A percentile compares a stretch with the other conserved stretches of the same genome.
These are phyloP conservation scores for Colletotrichum theobromicola DNA, from an alignment of 2,329 filamentous ascomycete species.

Conservation along the genomic window DNA sequence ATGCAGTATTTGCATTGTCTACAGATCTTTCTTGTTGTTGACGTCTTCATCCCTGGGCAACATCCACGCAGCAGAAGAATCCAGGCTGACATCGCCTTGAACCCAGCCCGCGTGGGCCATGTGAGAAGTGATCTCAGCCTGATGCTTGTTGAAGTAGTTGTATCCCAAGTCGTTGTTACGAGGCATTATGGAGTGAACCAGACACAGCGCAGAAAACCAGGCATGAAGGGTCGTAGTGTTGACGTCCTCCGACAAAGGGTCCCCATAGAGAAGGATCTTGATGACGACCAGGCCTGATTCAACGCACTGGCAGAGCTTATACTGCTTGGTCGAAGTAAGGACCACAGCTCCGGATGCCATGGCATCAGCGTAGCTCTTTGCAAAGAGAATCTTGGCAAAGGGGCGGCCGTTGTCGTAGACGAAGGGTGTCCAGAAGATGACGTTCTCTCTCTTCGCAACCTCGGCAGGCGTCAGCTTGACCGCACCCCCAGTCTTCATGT, in stretches of 20 bases:
- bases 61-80: neutral
- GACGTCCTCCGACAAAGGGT: neutral
- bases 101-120: neutral
- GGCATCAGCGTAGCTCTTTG: slow-evolving; percentile 43
- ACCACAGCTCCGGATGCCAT: neutral
- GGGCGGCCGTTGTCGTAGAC: slow-evolving; percentile 26
- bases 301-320: neutral
- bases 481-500: slow-evolving; percentile 49
- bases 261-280: slow-evolving; percentile 11
- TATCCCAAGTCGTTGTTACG: neutral
- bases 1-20: accelerated
- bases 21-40: neutral
- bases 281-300: neutral
- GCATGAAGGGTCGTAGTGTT: neutral
- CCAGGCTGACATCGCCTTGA: neutral
- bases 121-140: too few species aligned
- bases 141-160: neutral
- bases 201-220: neutral
- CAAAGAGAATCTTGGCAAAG: slow-evolving; percentile 44
- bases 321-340: neutral
- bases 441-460: slow-evolving; percentile 68
- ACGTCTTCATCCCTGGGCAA: accelerated
- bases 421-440: slow-evolving; percentile 54
- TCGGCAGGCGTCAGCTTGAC: slow-evolving; percentile 67
- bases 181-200: neutral